Evolutionary conservation across 2,329 filamentous ascomycete genomes (phyloP), one percentile per base, ranked within the genome.

Genomic region (Cladophialophora chaetospira): DNA sequence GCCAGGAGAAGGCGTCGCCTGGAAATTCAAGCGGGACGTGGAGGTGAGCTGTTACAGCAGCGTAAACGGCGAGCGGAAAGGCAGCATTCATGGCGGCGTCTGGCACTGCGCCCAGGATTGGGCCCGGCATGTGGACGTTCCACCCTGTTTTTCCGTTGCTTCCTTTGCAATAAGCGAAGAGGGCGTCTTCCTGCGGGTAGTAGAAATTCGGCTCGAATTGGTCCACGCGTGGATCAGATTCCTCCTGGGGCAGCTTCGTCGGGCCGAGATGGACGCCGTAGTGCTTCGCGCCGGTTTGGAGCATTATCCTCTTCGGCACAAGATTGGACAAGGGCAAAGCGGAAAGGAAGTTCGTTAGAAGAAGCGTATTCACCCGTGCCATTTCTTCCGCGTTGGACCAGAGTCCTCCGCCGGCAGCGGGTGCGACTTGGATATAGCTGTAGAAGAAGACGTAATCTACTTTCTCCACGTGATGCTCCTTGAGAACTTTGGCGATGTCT

Each of bases 201-300:
- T 82, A 82, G 67, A 82, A 82, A 65, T 82, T 82, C 1, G 75
- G 73, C 55, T 77, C 76, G 0, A 78, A 67, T 21, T 49, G 36
- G 3, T 65, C 65, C 6, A 77, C 67, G 6, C 77, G 69, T 1
- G 75, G 72, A 55, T 78, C 76, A 4, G 70, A 70, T 63, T 82
- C 79, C 53, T 77, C 72, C 43, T 74, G 73, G 0, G 79, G 79
- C 2, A 71, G 68, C 1, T 70, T 65, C 0, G 72, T 63, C 0
- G 76, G 77, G 2, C 78, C 78, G 19, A 78, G 70, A 59, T 82
- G 78, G 3, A 77, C 64, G 42, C 73, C 77, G 68, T 82, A 82
- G 63, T 81, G 76, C 68, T 82, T 82, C 1, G 77, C 76, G 3
- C 79, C 79, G 0, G 76, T 79, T 58, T 82, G 79, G 8, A 79